Conservation (phyloP, 495 filamentous ascomycete genomes). For the Delitschia confertaspora region DNA sequence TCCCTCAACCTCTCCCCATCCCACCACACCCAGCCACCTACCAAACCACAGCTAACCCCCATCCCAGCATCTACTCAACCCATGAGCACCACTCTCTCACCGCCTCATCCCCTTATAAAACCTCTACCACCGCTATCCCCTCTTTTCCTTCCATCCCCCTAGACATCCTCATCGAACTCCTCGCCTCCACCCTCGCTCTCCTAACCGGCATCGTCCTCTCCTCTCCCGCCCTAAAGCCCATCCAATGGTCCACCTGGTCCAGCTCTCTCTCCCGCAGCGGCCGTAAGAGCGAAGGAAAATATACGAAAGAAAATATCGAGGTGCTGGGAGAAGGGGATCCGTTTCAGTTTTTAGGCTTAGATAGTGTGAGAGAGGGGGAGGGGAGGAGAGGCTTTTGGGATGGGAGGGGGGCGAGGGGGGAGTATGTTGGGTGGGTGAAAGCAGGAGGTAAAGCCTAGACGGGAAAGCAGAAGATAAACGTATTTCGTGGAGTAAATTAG, state of each 20-base stretch:
- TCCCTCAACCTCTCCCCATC: slow-evolving; percentile 2
- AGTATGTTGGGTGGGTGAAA: slow-evolving; percentile 37
- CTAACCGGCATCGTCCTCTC: slow-evolving; percentile 35
- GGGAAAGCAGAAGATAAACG: neutral
- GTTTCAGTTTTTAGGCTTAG: slow-evolving; percentile 26
- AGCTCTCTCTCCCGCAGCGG: slow-evolving; percentile 31
- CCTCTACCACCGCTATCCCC: slow-evolving; percentile 14
- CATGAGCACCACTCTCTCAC: slow-evolving; percentile 36
- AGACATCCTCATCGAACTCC: slow-evolving; percentile 39
- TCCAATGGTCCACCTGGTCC: slow-evolving; percentile 38
- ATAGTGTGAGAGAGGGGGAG: slow-evolving; percentile 27
- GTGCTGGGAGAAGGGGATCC: slow-evolving; percentile 32
- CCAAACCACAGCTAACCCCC: slow-evolving; percentile 16
- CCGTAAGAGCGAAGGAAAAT: slow-evolving; percentile 11
- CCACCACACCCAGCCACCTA: neutral
- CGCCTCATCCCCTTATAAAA: too few relatives aligned
- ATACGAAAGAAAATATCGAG: slow-evolving; percentile 23
- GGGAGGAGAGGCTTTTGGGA: slow-evolving; percentile 38
- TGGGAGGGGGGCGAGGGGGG: slow-evolving; percentile 36
- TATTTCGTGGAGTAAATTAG: neutral
- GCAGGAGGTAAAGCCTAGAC: slow-evolving; percentile 14
- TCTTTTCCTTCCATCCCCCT: slow-evolving; percentile 31
- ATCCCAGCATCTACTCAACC: slow-evolving; percentile 38
- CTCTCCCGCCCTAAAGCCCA: slow-evolving; percentile 33
- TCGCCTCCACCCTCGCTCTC: slow-evolving; percentile 35